Evolutionary conservation across 371 early-diverging fungal species (phyloP), one percentile per base, ranked within the genome.

Genomic region (Lichtheimia ornata): DNA sequence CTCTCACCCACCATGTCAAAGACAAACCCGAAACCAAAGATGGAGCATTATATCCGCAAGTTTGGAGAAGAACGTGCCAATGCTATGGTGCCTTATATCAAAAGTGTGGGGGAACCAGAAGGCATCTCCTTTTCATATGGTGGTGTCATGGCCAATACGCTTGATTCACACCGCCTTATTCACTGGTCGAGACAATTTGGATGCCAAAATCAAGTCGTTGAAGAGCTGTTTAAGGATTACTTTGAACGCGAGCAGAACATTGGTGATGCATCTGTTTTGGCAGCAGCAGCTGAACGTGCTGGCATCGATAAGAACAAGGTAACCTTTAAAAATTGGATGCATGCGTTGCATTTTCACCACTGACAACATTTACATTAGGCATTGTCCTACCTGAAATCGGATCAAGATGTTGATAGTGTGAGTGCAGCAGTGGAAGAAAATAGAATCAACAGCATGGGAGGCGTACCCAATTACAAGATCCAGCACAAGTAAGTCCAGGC

Each of bases 391-490:
- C 57, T 91, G 43, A 71, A 76, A 11, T 81, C 86, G 24, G 72
- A 71, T 30, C 68, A 86, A 22, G 86, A 83, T 30, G 65, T 67
- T 0, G 67, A 74, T 13, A 79, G 77, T 41, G 72, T 87, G 20
- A 63, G 72, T 50, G 60, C 64, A 7, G 73, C 73, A 25, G 70
- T 87, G 24, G 56, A 65, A 24, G 50, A 66, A 9, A 76, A 79
- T 5, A 70, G 64, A 27, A 27, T 64, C 6, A 51, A 69, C 12
- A 79, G 87, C 7, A 72, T 90, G 5, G 65, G 70, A 45, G 91
- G 92, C 24, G 92, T 92, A 13, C 92, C 92, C 40, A 70, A 85
- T 60, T 85, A 84, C 62, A 82, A 73, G 7, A 82, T 92, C 63
- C 49, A 82, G 24, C 70, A 81, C 61, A 82, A 76, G 70, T 85